Percentiles rank a stretch among this genome's conserved stretches.
phyloP scores from a whole-genome alignment of 129 eudicot genomes.

The Erigeron canadensis region DNA sequence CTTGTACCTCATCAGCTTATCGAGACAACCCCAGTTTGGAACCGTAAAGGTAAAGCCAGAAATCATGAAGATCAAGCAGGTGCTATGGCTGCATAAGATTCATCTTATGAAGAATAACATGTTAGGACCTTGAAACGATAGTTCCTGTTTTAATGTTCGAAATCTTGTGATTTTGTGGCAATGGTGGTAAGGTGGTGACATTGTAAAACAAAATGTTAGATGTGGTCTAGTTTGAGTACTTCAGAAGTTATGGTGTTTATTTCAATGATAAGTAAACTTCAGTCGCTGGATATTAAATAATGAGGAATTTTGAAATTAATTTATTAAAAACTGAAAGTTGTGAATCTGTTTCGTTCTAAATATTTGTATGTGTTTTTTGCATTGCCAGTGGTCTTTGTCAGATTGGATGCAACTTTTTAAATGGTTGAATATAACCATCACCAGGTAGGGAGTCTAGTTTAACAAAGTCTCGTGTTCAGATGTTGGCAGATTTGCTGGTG shows the following conservation, averaged over 20 bases:
- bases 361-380: not conserved
- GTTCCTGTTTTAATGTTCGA: slow-evolving; percentile 20
- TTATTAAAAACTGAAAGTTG: not conserved
- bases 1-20: slow-evolving; percentile 88
- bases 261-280: slow-evolving; percentile 19
- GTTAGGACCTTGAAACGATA: slow-evolving; percentile 9
- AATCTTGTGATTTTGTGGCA: slow-evolving; percentile 21
- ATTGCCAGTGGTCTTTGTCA: not conserved
- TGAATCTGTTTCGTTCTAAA: not conserved
- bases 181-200: slow-evolving; percentile 7
- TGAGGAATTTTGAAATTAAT: not conserved
- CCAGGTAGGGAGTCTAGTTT: not conserved
- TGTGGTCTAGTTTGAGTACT: slow-evolving; percentile 5
- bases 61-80: slow-evolving; percentile 27
- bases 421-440: too few species aligned
- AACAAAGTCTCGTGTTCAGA: not conserved
- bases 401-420: too few species aligned
- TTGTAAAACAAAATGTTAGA: slow-evolving; percentile 20
- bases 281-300: slow-evolving; percentile 22
- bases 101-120: slow-evolving; percentile 21
- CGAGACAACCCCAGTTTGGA: slow-evolving; percentile 81
- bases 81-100: slow-evolving; percentile 41
- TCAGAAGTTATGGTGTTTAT: slow-evolving; percentile 27
- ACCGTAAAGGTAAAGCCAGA: slow-evolving; percentile 63
- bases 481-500: too few species aligned